Evolutionary conservation across 208 protist species (phyloP).

Genomic region (Leptomonas pyrrhocoris): DNA sequence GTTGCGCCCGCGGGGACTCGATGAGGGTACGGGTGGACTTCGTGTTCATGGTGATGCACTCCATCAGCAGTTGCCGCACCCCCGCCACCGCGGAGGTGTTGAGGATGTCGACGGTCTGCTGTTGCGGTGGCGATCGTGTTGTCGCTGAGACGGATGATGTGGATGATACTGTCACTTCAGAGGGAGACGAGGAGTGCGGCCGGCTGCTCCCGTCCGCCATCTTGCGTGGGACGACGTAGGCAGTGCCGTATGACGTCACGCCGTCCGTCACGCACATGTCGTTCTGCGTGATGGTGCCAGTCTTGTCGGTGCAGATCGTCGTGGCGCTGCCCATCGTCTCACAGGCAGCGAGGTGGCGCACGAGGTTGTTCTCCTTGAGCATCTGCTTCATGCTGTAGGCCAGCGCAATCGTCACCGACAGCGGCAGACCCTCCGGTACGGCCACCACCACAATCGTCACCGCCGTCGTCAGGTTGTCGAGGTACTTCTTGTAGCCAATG

Average conservation of each 20-base stretch:
- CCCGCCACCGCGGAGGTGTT: conserved; percentile 7
- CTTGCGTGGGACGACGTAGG: conserved; percentile 16
- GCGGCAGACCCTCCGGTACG: conserved; percentile 97
- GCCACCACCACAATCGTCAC: conserved; percentile 97
- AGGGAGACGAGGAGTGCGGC: not conserved
- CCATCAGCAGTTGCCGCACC: conserved; percentile 47
- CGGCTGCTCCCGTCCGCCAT: conserved; percentile 9
- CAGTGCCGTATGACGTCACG: conserved; percentile 31
- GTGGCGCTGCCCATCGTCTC: conserved; percentile 97
- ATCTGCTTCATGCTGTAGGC: conserved; percentile 97
- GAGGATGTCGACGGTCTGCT: conserved; percentile 36
- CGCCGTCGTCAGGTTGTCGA: conserved; percentile 88
- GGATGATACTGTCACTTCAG: no score
- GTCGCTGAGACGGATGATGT: not conserved
- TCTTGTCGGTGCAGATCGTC: conserved; percentile 95
- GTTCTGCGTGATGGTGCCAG: conserved; percentile 95
- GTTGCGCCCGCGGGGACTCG: conserved; percentile 43
- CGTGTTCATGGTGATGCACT: conserved; percentile 73
- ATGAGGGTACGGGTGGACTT: conserved; percentile 40
- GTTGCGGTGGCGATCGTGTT: not conserved
- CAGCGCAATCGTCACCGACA: conserved; percentile 97
- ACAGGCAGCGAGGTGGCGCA: conserved; percentile 95
- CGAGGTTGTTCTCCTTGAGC: conserved; percentile 95
- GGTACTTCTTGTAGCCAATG: conserved; percentile 71
- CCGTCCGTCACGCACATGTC: conserved; percentile 87